Evolutionary conservation across 495 filamentous ascomycete genomes (phyloP).

Genomic region (Venustampulla echinocandica): DNA sequence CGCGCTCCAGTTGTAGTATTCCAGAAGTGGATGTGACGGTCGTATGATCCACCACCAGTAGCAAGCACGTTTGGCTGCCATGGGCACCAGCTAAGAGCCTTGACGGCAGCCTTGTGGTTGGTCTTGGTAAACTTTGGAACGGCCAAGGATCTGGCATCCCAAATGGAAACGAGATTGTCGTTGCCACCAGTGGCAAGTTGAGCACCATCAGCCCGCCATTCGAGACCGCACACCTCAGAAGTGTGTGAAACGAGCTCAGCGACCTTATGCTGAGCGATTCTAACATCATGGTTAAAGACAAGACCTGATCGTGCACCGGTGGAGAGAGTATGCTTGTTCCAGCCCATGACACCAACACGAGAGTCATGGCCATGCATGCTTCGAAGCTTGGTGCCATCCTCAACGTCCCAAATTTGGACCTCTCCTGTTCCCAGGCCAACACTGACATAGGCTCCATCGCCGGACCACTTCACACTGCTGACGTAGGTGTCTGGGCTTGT

Average conservation of each 20-base stretch:
- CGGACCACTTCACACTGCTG: constrained; percentile 97
- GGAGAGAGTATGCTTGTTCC: constrained; percentile 95
- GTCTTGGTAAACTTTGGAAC: constrained; percentile 99
- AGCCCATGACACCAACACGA: constrained; percentile 95
- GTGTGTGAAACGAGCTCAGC: constrained; percentile 95
- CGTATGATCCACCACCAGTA: constrained; percentile 92
- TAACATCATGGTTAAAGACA: constrained; percentile 99
- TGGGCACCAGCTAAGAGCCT: constrained; percentile 96
- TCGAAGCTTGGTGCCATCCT: constrained; percentile 87
- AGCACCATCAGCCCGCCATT: constrained; percentile 92
- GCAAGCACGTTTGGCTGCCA: constrained; percentile 97
- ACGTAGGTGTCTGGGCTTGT: constrained; percentile 85
- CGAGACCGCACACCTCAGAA: constrained; percentile 93
- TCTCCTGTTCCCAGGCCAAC: constrained; percentile 93
- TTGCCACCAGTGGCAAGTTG: constrained; percentile 97
- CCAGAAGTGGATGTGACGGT: constrained; percentile 99
- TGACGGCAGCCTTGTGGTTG: constrained; percentile 97
- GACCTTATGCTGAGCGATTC: constrained; percentile 93
- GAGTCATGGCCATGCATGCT: constrained; percentile 98
- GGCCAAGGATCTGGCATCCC: constrained; percentile 87
- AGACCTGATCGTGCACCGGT: constrained; percentile 89
- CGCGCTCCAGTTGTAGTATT: constrained; percentile 95
- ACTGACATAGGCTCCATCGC: constrained; percentile 91
- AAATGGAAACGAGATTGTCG: constrained; percentile 97
- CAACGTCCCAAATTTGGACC: constrained; percentile 98